Percentiles rank a stretch among this genome's conserved stretches.
Conservation (phyloP, 2,329 filamentous ascomycete genomes). For the Pseudogymnoascus sp. region DNA sequence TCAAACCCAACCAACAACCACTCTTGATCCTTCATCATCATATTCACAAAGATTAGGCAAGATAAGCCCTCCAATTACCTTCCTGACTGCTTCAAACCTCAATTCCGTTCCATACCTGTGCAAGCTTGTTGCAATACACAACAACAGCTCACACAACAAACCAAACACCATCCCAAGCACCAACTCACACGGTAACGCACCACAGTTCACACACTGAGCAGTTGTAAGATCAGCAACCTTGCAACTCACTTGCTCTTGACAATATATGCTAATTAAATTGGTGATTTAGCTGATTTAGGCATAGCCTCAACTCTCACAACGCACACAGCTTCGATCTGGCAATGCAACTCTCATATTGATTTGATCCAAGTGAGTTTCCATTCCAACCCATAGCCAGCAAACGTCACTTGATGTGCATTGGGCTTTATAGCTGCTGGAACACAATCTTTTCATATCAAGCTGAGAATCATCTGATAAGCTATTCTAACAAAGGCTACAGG, state of each 20-base stretch:
- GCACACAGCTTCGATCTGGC: not conserved
- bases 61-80: not conserved
- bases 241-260: not conserved
- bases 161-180: not conserved
- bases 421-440: not conserved
- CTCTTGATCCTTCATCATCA: not conserved
- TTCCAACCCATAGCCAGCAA: not conserved
- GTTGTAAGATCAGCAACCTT: not conserved
- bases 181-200: not conserved
- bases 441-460: not conserved
- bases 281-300: not conserved
- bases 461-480: not conserved
- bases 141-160: not conserved
- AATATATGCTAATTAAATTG: not conserved
- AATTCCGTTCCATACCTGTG: not conserved
- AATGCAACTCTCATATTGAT: not conserved
- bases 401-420: not conserved
- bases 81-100: not conserved
- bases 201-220: not conserved
- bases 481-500: not conserved
- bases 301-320: not conserved
- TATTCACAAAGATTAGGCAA: not conserved
- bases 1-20: not conserved
- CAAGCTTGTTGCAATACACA: not conserved
- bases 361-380: not conserved